Conservation (phyloP, 1,139 yeast genomes). For the Saccharomycopsis hybrid region DNA sequence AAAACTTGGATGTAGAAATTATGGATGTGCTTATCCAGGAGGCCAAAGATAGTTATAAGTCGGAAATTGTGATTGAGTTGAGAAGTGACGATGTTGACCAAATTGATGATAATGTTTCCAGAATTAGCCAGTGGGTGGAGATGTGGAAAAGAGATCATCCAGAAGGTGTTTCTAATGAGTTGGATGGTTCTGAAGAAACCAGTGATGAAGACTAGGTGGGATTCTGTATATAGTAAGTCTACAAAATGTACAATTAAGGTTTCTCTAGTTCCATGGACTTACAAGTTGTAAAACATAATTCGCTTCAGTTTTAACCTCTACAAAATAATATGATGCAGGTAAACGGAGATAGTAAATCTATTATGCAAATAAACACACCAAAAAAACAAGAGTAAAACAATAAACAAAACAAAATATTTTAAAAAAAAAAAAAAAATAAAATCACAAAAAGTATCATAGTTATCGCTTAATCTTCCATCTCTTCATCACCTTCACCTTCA, state of each 20-base stretch:
- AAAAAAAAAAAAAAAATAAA: background rate
- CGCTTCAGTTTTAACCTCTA: too few relatives aligned
- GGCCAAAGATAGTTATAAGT: constrained; percentile 74
- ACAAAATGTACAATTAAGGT: too few relatives aligned
- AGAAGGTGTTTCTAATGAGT: constrained; percentile 24
- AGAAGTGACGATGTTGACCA: constrained; percentile 66
- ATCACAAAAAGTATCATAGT: background rate
- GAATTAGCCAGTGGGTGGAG: constrained; percentile 67
- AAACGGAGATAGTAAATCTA: too few relatives aligned
- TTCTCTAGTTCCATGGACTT: too few relatives aligned
- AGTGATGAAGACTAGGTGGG: too few relatives aligned
- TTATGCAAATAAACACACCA: too few relatives aligned
- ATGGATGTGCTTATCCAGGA: constrained; percentile 90
- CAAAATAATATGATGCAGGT: too few relatives aligned
- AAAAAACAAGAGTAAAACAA: too few relatives aligned
- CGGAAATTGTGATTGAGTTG: constrained; percentile 76
- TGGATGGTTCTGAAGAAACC: constrained; percentile 16
- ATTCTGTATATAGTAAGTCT: too few relatives aligned
- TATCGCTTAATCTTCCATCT: constrained; percentile 15
- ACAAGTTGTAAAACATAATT: too few relatives aligned
- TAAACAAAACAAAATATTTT: background rate
- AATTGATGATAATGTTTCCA: constrained; percentile 70
- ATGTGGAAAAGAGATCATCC: constrained; percentile 48
- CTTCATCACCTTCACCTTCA: constrained; percentile 30
- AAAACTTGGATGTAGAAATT: constrained; percentile 92